Evolutionary conservation across 768 basidiomycete genomes (phyloP).

Genomic region (Hydnomerulius pinastri): DNA sequence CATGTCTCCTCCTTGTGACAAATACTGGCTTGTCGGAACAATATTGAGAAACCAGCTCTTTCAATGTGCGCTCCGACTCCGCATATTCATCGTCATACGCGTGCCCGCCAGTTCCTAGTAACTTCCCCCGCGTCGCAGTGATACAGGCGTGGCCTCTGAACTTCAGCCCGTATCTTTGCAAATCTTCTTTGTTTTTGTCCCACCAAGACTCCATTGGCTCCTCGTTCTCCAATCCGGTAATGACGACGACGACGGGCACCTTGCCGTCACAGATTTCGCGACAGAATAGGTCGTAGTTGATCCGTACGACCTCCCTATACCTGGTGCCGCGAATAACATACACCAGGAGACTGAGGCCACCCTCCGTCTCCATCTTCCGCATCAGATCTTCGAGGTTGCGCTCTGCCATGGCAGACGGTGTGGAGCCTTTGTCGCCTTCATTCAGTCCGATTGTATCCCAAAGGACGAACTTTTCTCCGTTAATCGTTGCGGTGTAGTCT

Average conservation of each 20-base stretch:
- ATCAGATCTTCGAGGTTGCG: slow-evolving; percentile 19
- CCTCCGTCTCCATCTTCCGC: slow-evolving; percentile 20
- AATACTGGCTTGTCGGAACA: neutral
- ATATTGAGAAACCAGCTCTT: slow-evolving; percentile 1
- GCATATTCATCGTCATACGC: slow-evolving; percentile 11
- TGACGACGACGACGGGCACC: slow-evolving; percentile 34
- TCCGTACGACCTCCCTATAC: slow-evolving; percentile 24
- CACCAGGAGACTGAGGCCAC: slow-evolving; percentile 35
- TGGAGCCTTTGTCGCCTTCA: slow-evolving; percentile 20
- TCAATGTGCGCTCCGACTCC: slow-evolving; percentile 10
- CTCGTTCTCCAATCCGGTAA: slow-evolving; percentile 34
- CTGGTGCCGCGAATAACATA: slow-evolving; percentile 33
- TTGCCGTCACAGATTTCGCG: slow-evolving; percentile 33
- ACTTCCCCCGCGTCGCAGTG: slow-evolving; percentile 14
- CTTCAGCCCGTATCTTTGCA: neutral
- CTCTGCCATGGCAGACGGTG: slow-evolving; percentile 6
- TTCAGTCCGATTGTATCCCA: slow-evolving; percentile 35
- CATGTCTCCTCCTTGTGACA: neutral
- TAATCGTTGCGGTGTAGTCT: neutral
- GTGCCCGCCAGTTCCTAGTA: neutral
- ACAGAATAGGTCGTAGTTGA: slow-evolving; percentile 33
- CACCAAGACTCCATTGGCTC: slow-evolving; percentile 21
- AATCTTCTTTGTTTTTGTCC: neutral
- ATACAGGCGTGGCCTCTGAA: slow-evolving; percentile 12
- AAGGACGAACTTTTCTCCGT: slow-evolving; percentile 2